Percentiles rank a stretch among this genome's conserved stretches.
These are phyloP conservation scores for Coniosporium apollinis DNA, from an alignment of 495 filamentous ascomycete species.

Conservation along the genomic window DNA sequence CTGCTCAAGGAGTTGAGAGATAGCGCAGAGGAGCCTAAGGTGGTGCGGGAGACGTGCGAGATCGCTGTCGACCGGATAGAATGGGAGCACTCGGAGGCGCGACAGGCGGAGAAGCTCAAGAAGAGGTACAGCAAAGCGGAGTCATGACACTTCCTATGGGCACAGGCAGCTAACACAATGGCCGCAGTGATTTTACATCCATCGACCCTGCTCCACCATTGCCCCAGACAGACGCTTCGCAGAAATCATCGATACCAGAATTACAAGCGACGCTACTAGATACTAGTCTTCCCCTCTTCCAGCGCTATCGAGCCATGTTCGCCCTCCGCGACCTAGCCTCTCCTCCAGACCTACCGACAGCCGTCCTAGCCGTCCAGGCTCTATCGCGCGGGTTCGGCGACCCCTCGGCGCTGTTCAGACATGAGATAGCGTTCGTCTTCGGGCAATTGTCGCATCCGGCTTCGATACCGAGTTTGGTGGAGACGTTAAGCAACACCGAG, in stretches of 20 bases:
- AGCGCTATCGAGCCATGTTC: conserved; percentile 96
- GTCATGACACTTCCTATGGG: conserved; percentile 1
- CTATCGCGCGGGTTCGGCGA: conserved; percentile 79
- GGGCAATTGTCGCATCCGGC: conserved; percentile 90
- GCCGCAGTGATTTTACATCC: conserved; percentile 69
- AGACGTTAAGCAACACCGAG: conserved; percentile 54
- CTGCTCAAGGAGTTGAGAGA: conserved; percentile 56
- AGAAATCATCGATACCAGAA: conserved; percentile 47
- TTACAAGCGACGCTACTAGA: conserved; percentile 65
- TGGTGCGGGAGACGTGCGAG: conserved; percentile 91
- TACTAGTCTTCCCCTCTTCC: conserved; percentile 62
- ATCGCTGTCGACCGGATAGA: conserved; percentile 87
- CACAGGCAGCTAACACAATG: conserved; percentile 6
- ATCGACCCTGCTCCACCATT: conserved; percentile 92
- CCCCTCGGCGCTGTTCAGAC: conserved; percentile 82
- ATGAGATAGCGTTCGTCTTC: conserved; percentile 97
- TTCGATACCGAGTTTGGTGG: conserved; percentile 78
- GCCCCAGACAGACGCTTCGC: conserved; percentile 30
- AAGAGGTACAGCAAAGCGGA: conserved; percentile 39
- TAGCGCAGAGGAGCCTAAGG: conserved; percentile 49
- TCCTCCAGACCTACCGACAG: conserved; percentile 75
- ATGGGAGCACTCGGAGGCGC: conserved; percentile 69
- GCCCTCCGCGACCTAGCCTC: conserved; percentile 84
- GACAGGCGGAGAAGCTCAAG: conserved; percentile 55
- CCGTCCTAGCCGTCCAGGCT: conserved; percentile 64